Evolutionary conservation across 139 green algal genomes (phyloP).

Genomic region (Medakamo hakoo): DNA sequence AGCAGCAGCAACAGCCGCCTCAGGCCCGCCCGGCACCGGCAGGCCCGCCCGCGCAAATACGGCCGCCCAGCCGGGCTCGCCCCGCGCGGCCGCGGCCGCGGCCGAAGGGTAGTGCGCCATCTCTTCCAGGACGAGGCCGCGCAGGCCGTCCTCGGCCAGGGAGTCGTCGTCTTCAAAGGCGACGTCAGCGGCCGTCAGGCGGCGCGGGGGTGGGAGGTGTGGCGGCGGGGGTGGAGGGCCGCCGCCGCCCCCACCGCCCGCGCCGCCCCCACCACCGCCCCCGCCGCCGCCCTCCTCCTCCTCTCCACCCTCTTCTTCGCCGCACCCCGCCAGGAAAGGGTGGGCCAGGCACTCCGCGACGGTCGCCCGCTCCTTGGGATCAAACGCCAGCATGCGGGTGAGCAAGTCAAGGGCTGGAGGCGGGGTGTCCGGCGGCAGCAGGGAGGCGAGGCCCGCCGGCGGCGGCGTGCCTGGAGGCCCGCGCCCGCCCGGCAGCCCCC

Average conservation of each 20-base stretch:
- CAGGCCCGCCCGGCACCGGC: no score
- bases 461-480: no score
- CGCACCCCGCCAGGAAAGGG: slow-evolving; percentile 51
- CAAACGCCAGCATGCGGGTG: slow-evolving; percentile 81
- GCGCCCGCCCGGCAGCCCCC: slow-evolving; percentile 36
- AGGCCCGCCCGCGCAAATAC: no score
- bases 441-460: no score
- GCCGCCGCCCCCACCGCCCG: not conserved
- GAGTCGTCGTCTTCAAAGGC: slow-evolving; percentile 74
- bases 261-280: not conserved
- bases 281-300: no score
- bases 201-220: no score
- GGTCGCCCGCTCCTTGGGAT: slow-evolving; percentile 66
- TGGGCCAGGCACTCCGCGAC: slow-evolving; percentile 73
- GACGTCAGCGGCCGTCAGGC: slow-evolving; percentile 60
- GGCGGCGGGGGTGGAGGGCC: no score
- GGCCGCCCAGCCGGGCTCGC: no score
- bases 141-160: slow-evolving; percentile 48
- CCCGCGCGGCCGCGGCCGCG: no score
- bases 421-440: slow-evolving; percentile 58
- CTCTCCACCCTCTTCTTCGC: no score
- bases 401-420: slow-evolving; percentile 66
- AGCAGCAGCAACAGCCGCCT: no score
- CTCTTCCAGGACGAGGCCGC: slow-evolving; percentile 60
- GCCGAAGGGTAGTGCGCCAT: slow-evolving; percentile 37